Conservation (phyloP, 1,139 yeast species). For the Kluyveromyces sp. region DNA sequence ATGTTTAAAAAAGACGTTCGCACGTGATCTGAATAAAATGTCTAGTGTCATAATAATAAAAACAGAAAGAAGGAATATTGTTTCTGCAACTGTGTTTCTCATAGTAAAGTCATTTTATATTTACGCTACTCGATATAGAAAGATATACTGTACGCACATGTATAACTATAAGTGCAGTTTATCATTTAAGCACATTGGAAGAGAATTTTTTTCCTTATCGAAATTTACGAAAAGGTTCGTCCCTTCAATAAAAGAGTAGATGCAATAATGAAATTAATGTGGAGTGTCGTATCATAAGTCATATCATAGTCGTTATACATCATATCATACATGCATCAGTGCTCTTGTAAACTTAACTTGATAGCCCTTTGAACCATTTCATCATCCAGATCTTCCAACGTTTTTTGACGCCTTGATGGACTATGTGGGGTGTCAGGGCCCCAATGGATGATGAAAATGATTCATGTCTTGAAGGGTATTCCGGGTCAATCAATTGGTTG, state of each 20-base stretch:
- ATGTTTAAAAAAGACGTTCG: no score
- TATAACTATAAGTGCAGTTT: no score
- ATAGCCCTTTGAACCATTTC: conserved; percentile 82
- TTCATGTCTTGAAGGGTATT: conserved; percentile 11
- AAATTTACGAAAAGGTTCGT: no score
- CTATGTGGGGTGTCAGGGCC: neutral
- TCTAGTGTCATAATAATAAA: no score
- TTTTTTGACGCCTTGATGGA: conserved; percentile 8
- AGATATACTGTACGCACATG: no score
- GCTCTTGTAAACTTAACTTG: conserved; percentile 63
- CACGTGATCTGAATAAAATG: no score
- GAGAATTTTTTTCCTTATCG: no score
- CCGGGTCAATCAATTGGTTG: conserved; percentile 53
- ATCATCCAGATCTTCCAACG: conserved; percentile 51
- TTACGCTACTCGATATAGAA: no score
- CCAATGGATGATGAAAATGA: conserved; percentile 2
- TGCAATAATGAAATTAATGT: neutral
- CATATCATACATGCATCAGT: conserved; percentile 16
- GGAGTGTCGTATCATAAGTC: neutral
- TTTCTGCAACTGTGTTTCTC: no score
- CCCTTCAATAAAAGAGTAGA: neutral
- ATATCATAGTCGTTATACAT: neutral
- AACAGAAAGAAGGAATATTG: no score
- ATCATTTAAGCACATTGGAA: no score
- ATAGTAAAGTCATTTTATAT: no score